Evolutionary conservation across 2,329 filamentous ascomycete genomes (phyloP), one percentile per base, ranked within the genome.

Genomic region (Leptographium lundbergii): DNA sequence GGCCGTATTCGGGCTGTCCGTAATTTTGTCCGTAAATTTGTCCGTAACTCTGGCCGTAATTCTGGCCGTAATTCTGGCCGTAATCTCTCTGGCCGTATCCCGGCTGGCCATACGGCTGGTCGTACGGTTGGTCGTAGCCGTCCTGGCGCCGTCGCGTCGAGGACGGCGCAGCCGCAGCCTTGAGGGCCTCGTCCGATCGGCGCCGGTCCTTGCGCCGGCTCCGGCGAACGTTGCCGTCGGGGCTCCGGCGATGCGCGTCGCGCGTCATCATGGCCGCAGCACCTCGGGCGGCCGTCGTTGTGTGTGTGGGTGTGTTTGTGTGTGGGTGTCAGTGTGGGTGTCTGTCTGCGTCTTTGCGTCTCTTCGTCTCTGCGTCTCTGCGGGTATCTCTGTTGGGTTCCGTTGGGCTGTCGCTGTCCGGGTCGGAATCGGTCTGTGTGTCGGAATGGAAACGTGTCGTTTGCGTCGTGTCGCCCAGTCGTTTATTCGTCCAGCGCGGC

Each of bases 211-310:
- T 73, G 70, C 60, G 62, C 22, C 61, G 57, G n/a, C 72, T 72
- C 73, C 78, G 77, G 69, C 79, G 77, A 68, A 77, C 74, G 68
- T 75, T 75, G 73, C 75, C 75, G 66, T 81, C 79, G 59, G 77
- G 56, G 36, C 56, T 57, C 22, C 56, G 48, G 32, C 56, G 56
- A 13, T 19, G 56, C 17, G 56, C 6, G 24, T 53, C 56, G 19
- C 56, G 56, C 56, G 48, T 25, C 34, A 57, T 57, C 48, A 53
- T 57, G 32, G 22, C 19, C 48, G 22, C 45, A n/a, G 25, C n/a
- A 22, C 13, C n/a, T 1, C 7, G 24, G 19, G 7, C 42, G 25
- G 42, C 27, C 4, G 39, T 27, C 27, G 42, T 27, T 19, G 42
- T 50, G 42, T 48, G 17, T 7, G 36, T 17, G 36, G 4, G 17